Percentiles rank a stretch among this genome's conserved stretches.
Evolutionary conservation across 2,329 filamentous ascomycete species (phyloP).

Genomic region (Thermothelomyces thermophilus): DNA sequence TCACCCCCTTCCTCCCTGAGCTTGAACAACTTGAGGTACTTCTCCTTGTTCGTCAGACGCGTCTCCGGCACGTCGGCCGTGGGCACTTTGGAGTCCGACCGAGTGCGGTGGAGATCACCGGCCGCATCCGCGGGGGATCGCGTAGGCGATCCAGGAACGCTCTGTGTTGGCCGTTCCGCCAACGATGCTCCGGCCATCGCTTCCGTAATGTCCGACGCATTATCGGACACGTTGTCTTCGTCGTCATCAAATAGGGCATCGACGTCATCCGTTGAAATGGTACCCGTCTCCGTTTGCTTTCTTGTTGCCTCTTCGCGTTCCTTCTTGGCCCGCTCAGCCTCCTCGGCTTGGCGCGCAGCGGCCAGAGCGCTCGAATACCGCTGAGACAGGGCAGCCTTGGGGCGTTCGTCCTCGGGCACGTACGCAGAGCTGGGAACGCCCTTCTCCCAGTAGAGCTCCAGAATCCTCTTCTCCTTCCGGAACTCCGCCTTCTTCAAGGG

Average conservation of each 20-base stretch:
- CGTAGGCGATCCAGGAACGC: slow-evolving; percentile 84
- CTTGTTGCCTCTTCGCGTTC: slow-evolving; percentile 87
- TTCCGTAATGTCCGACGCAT: slow-evolving; percentile 81
- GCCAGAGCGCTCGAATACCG: slow-evolving; percentile 68
- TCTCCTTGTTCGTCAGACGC: slow-evolving; percentile 87
- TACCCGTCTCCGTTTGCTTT: slow-evolving; percentile 90
- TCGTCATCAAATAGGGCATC: slow-evolving; percentile 96
- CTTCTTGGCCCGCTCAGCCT: slow-evolving; percentile 71
- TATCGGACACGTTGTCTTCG: slow-evolving; percentile 79
- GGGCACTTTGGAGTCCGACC: slow-evolving; percentile 88
- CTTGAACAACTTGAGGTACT: slow-evolving; percentile 84
- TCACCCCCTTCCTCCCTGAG: slow-evolving; percentile 88
- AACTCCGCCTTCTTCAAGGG: slow-evolving; percentile 99
- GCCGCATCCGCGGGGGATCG: slow-evolving; percentile 62
- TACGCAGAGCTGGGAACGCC: slow-evolving; percentile 94
- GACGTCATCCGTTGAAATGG: slow-evolving; percentile 85
- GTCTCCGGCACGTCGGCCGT: slow-evolving; percentile 67
- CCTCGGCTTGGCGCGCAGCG: slow-evolving; percentile 73
- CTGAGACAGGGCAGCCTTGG: slow-evolving; percentile 70
- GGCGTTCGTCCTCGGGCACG: slow-evolving; percentile 92
- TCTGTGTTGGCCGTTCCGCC: slow-evolving; percentile 84
- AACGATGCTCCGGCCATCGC: slow-evolving; percentile 87
- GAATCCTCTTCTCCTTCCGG: slow-evolving; percentile 86
- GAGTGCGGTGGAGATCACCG: slow-evolving; percentile 73
- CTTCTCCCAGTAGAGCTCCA: slow-evolving; percentile 99